Conservation (phyloP, 805 yeast species). For the Kluyveromyces dobzhanskii region DNA sequence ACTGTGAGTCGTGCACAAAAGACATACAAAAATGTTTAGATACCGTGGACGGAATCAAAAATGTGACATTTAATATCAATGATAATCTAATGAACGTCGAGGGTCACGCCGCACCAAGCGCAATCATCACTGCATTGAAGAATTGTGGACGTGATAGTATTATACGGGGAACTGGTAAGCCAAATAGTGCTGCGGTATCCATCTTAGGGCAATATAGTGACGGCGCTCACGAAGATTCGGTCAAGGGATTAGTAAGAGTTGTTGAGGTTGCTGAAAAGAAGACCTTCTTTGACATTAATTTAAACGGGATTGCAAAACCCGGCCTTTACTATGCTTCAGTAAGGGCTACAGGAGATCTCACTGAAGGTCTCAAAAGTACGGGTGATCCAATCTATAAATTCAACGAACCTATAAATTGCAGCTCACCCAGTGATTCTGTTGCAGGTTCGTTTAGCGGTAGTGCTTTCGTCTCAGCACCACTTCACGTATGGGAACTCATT, state of each 20-base stretch:
- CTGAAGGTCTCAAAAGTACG: constrained; percentile 60
- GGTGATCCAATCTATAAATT: constrained; percentile 43
- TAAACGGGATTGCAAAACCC: constrained; percentile 53
- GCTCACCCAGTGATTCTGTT: constrained; percentile 28
- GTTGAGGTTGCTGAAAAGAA: constrained; percentile 50
- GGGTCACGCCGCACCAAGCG: constrained; percentile 72
- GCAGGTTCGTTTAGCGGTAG: constrained; percentile 34
- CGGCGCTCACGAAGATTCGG: constrained; percentile 43
- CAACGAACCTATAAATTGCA: constrained; percentile 24
- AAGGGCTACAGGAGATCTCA: constrained; percentile 66
- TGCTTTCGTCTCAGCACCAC: constrained; percentile 35
- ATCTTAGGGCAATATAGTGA: constrained; percentile 67
- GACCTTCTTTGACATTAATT: constrained; percentile 67
- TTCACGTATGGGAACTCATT: constrained; percentile 51
- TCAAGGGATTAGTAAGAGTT: constrained; percentile 80
- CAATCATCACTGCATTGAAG: constrained; percentile 59
- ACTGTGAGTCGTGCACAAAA: constrained; percentile 64
- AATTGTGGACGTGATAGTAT: constrained; percentile 80
- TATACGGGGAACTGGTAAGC: constrained; percentile 81
- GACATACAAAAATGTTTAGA: constrained; percentile 48
- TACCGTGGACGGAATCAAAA: constrained; percentile 42
- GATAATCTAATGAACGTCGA: constrained; percentile 56
- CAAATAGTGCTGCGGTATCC: constrained; percentile 86
- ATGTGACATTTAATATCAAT: constrained; percentile 47
- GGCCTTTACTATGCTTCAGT: constrained; percentile 67